A percentile compares a stretch with the other conserved stretches of the same genome.
Evolutionary conservation across 495 filamentous ascomycete species (phyloP).

Genomic region (Neurospora pannonica): DNA sequence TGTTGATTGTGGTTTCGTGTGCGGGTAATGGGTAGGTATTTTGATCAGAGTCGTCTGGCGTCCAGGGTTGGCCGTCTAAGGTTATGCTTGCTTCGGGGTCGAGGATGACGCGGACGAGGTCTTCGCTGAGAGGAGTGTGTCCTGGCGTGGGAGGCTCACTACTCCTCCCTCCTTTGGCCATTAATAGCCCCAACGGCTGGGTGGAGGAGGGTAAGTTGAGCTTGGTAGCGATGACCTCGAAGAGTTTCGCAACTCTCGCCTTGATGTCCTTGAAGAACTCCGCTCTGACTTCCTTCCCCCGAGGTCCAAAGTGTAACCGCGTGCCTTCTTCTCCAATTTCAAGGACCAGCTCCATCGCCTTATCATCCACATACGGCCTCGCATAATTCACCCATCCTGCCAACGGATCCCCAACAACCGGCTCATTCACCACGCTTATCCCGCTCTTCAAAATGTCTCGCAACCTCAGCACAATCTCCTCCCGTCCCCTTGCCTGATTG

Average conservation of each 20-base stretch:
- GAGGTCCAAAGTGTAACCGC: constrained; percentile 42
- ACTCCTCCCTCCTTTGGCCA: constrained; percentile 44
- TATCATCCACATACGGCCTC: constrained; percentile 73
- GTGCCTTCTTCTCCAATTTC: constrained; percentile 67
- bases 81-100: constrained; percentile 58
- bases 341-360: constrained; percentile 61
- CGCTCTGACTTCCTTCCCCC: constrained; percentile 24
- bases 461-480: constrained; percentile 75
- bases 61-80: constrained; percentile 55
- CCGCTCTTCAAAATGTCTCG: constrained; percentile 82
- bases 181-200: constrained; percentile 58
- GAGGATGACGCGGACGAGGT: constrained; percentile 57
- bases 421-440: constrained; percentile 52
- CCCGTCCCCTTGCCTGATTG: constrained; percentile 55
- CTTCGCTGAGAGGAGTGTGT: constrained; percentile 61
- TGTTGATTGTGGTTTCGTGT: constrained; percentile 1
- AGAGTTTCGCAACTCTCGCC: constrained; percentile 58
- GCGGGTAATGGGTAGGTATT: not conserved
- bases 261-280: constrained; percentile 65
- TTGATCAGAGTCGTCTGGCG: constrained; percentile 13
- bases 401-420: constrained; percentile 21
- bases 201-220: constrained; percentile 57
- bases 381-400: constrained; percentile 66
- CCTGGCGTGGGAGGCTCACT: constrained; percentile 54
- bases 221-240: constrained; percentile 75